phyloP scores from a whole-genome alignment of 2,329 filamentous ascomycete genomes.

The Domatiomyces globalis region DNA sequence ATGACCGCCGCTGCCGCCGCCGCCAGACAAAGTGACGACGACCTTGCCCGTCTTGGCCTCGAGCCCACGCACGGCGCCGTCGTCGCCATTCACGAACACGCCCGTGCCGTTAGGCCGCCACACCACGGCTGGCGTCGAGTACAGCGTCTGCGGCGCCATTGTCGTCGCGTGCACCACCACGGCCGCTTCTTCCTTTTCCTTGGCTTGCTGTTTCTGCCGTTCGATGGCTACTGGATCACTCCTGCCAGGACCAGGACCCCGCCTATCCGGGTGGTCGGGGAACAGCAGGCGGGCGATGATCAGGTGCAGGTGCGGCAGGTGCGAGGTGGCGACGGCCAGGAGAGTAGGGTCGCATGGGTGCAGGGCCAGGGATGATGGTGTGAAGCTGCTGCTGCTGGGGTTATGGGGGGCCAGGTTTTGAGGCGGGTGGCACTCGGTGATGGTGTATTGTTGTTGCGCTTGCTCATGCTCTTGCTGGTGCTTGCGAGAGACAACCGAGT shows the following conservation, averaged over 20 bases:
- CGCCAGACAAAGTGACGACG: slow-evolving; percentile 31
- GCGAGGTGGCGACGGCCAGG: slow-evolving; percentile 46
- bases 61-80: slow-evolving; percentile 46
- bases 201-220: slow-evolving; percentile 9
- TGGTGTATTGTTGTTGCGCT: slow-evolving; percentile 13
- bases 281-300: slow-evolving; percentile 45
- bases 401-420: slow-evolving; percentile 42
- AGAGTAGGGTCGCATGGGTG: slow-evolving; percentile 41
- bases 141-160: slow-evolving; percentile 48
- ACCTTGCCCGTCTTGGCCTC: slow-evolving; percentile 46
- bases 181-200: slow-evolving; percentile 45
- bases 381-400: slow-evolving; percentile 49
- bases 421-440: slow-evolving; percentile 33
- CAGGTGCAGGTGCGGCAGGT: slow-evolving; percentile 48
- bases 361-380: slow-evolving; percentile 42
- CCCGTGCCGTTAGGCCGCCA: slow-evolving; percentile 50
- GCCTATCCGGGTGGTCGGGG: slow-evolving; percentile 21
- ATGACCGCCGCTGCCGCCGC: slow-evolving; percentile 29
- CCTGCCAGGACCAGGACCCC: no score
- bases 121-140: slow-evolving; percentile 46
- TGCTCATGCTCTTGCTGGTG: not conserved
- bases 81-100: slow-evolving; percentile 51
- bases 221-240: no score
- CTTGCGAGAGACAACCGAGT: slow-evolving; percentile 23
- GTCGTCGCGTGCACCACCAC: slow-evolving; percentile 47